Evolutionary conservation across 2,329 filamentous ascomycete genomes (phyloP), one percentile per base, ranked within the genome.

Genomic region (Neofusicoccum parvum): DNA sequence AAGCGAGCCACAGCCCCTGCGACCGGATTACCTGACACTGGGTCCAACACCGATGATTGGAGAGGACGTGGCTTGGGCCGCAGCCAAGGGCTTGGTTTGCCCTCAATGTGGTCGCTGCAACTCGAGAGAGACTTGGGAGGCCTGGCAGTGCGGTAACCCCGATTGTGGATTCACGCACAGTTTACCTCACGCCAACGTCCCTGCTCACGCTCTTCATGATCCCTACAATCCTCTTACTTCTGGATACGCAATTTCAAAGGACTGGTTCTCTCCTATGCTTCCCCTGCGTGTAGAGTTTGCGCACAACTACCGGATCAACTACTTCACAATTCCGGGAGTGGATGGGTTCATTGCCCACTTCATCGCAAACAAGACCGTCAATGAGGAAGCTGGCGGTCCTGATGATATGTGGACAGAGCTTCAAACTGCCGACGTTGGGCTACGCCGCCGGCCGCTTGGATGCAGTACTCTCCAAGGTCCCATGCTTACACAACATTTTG

Each of bases 61-160:
- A 4, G 78, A 82, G 64, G 83, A 85, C 3, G 82, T 84, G 0
- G 82, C 85, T 11, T 76, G 79, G 2, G 74, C 80, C 9, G 86
- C 84, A 65, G 89, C 86, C 71, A 80, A 81, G 59, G 90, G 90
- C 0, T 85, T 92, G 53, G 85, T 90, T 1, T 94, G 91, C 69
- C 87, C 86, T 0, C 66, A 77, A 1, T 93, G 91, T 68, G 78
- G 81, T 0, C 83, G 86, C 46, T 91, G 90, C 70, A 87, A 82
- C 48, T 82, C 86, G 2, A 82, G 90, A 1, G 79, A 83, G 14
- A 75, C 81, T 27, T 93, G 89, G 88, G 77, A 76, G 5, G 81
- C 83, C 1, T 92, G 88, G 89, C 75, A 78, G 32, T 93, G 90
- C 67, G 79, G 82, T 49, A 85, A 81, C 14, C 68, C 69, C 0